phyloP scores from a whole-genome alignment of 2,329 filamentous ascomycete genomes.

The Colletotrichum navitas region DNA sequence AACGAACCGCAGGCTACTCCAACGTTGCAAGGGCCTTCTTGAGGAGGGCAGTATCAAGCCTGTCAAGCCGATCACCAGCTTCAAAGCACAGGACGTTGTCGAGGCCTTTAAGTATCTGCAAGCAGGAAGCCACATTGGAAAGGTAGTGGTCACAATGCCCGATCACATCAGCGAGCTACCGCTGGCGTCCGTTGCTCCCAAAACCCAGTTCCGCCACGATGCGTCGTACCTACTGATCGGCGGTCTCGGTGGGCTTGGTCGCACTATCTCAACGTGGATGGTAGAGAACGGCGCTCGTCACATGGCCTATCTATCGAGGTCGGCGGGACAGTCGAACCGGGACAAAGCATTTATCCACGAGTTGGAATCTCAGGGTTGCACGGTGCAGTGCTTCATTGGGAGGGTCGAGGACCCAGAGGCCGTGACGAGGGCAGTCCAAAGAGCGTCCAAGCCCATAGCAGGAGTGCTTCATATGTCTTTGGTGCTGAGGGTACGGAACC shows the following conservation, averaged over 20 bases:
- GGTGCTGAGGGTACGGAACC: conserved; percentile 46
- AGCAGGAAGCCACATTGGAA: conserved; percentile 58
- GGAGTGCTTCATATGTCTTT: conserved; percentile 57
- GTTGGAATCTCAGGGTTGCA: conserved; percentile 46
- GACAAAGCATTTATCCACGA: conserved; percentile 44
- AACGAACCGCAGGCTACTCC: conserved; percentile 4
- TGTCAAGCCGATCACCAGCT: conserved; percentile 20
- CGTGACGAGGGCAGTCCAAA: conserved; percentile 49
- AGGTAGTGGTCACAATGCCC: conserved; percentile 53
- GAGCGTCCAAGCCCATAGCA: conserved; percentile 47
- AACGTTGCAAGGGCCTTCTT: conserved; percentile 9
- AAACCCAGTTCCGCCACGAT: neutral
- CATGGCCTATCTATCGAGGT: conserved; percentile 47
- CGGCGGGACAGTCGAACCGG: conserved; percentile 33
- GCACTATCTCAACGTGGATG: conserved; percentile 48
- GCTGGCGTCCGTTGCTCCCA: neutral
- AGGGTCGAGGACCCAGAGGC: conserved; percentile 48
- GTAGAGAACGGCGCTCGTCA: conserved; percentile 47
- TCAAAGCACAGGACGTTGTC: conserved; percentile 48
- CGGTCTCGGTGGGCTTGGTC: conserved; percentile 50
- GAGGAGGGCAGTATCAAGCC: conserved; percentile 41
- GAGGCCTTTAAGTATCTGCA: conserved; percentile 60
- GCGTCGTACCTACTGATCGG: conserved; percentile 48
- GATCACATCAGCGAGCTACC: neutral
- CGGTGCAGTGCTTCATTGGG: conserved; percentile 48